Evolutionary conservation across 495 filamentous ascomycete species (phyloP), one percentile per base, ranked within the genome.

Genomic region (Penicillium malachiteum): DNA sequence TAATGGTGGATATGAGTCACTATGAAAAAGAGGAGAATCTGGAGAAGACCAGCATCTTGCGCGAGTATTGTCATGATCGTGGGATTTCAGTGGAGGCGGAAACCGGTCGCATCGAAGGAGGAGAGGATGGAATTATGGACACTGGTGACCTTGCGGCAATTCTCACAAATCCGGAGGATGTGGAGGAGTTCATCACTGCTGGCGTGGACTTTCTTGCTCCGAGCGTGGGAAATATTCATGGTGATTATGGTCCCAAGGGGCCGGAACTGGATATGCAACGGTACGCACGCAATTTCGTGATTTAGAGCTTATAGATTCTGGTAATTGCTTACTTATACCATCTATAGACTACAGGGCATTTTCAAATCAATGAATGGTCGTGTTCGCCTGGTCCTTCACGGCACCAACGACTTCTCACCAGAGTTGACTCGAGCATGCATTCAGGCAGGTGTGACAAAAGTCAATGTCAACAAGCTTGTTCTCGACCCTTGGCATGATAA

Each of bases 191-290:
- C 62, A 81, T 89, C 0, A 71, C 71, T 1, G 85, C 84, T 6
- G 88, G 88, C 0, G 86, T 90, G 46, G 85, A 90, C 63, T 87
- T 86, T 74, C 70, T 90, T 5, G 88, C 87, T 0, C 88, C 88
- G 0, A 84, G 85, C 9, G 89, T 92, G 60, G 87, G 87, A 11
- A 91, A 90, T 65, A 80, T 92, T n/a, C 87, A 91, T 64, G 88
- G 88, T 7, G 81, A 84, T 52, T 92, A 90, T 64, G 86, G 85
- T 0, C 77, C 81, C 0, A 67, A 81, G 16, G 87, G 86, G 0
- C 84, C 86, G 3, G 78, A 81, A 60, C 66, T 88, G 26, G 85
- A 89, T 57, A 87, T 83, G 59, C 78, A 83, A 33, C 71, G 84
- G 48, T 76, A 32, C 45, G 57, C 39, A 17, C 5, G 30, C 14